phyloP scores from a whole-genome alignment of 768 basidiomycete species.

The Mrakia gelida region DNA sequence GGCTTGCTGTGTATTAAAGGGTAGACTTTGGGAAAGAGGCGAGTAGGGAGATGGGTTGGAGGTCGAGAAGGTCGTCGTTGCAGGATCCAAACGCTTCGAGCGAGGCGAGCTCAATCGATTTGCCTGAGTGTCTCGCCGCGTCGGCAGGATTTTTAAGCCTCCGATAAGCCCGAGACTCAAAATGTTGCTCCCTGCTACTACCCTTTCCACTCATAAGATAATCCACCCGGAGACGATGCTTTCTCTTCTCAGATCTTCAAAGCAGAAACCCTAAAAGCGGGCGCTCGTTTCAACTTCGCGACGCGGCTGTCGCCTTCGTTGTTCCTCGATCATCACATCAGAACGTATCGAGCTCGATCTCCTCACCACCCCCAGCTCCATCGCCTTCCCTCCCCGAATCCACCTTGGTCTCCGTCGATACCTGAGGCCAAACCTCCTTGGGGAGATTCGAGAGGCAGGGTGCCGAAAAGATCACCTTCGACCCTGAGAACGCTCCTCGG shows the following conservation, averaged over 20 bases:
- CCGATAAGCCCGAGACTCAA: background rate
- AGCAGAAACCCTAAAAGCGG: background rate
- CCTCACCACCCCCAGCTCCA: background rate
- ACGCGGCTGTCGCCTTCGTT: no score
- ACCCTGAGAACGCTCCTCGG: slow-evolving; percentile 24
- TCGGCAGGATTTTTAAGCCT: background rate
- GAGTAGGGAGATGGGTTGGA: background rate
- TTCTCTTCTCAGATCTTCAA: no score
- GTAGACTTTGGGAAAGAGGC: background rate
- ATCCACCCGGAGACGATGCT: no score
- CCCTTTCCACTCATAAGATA: background rate
- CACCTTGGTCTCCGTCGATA: background rate
- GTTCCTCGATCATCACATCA: background rate
- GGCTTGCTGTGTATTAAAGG: background rate
- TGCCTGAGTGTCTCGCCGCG: background rate
- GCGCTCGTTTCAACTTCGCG: no score
- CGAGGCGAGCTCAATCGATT: background rate
- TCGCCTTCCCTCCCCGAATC: background rate
- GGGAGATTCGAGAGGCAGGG: slow-evolving; percentile 29
- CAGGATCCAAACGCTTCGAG: background rate
- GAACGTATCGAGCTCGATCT: background rate
- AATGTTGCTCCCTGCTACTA: background rate
- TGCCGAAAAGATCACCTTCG: slow-evolving; percentile 30
- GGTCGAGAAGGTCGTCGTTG: background rate
- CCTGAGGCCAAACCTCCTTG: background rate